Percentiles rank a stretch among this genome's conserved stretches.
These are phyloP conservation scores for Cronartium ribicola DNA, from an alignment of 1,284 basidiomycete genomes.

Conservation along the genomic window DNA sequence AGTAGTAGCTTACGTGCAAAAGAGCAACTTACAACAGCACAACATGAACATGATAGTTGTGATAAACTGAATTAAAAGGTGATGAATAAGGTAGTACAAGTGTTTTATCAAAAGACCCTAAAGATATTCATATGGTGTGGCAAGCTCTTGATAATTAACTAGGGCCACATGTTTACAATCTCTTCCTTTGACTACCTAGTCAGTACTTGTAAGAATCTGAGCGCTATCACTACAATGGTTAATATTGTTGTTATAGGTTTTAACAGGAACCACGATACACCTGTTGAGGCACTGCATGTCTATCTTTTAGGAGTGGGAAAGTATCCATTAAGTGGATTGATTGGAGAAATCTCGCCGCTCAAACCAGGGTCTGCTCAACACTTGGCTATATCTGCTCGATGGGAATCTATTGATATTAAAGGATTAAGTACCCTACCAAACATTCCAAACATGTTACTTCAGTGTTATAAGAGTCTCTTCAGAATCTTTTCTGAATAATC, in stretches of 20 bases:
- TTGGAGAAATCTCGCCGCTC: conserved; percentile 43
- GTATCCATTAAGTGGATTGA: conserved; percentile 53
- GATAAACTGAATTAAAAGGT: neutral
- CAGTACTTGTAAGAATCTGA: neutral
- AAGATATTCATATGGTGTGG: neutral
- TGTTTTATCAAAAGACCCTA: neutral
- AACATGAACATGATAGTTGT: neutral
- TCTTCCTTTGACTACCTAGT: neutral
- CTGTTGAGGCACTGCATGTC: conserved; percentile 53
- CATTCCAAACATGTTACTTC: conserved; percentile 48
- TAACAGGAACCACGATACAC: conserved; percentile 51
- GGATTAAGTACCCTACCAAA: conserved; percentile 48
- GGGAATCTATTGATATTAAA: conserved; percentile 47
- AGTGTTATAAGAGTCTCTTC: conserved; percentile 51
- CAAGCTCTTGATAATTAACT: neutral
- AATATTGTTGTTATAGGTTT: conserved; percentile 46
- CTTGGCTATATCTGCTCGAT: conserved; percentile 46
- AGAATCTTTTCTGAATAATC: conserved; percentile 52
- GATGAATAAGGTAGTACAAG: neutral
- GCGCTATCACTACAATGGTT: neutral
- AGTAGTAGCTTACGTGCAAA: neutral
- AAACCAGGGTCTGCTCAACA: conserved; percentile 41
- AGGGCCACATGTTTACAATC: neutral
- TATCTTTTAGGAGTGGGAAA: conserved; percentile 53
- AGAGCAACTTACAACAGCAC: neutral